phyloP scores from a whole-genome alignment of 225 moss, liverwort and hornwort genomes.

The Polytrichum formosum region DNA sequence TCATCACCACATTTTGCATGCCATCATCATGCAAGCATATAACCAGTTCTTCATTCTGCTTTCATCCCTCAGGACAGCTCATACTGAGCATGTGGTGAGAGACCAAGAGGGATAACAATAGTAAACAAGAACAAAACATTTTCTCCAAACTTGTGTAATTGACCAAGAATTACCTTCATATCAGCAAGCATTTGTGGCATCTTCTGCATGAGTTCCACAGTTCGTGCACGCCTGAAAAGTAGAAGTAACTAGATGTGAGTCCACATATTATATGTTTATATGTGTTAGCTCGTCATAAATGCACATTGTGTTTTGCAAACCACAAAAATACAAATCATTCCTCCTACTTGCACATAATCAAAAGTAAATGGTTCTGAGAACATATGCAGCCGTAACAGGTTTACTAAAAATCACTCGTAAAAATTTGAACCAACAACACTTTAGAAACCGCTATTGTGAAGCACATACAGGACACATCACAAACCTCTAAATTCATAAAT shows the following conservation, averaged over 20 bases:
- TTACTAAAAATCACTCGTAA: too few relatives aligned
- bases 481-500: too few relatives aligned
- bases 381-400: not conserved
- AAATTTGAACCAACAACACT: too few relatives aligned
- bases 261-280: not conserved
- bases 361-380: not conserved
- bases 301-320: not conserved
- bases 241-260: not conserved
- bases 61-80: not conserved
- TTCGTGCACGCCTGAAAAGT: conserved; percentile 70
- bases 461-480: too few relatives aligned
- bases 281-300: too few relatives aligned
- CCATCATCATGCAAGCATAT: too few relatives aligned
- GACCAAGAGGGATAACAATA: too few relatives aligned
- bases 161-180: conserved; percentile 51
- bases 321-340: not conserved
- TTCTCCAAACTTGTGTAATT: not conserved
- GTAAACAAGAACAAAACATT: not conserved
- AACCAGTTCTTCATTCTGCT: too few relatives aligned
- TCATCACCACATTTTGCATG: not conserved
- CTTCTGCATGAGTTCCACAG: conserved; percentile 79
- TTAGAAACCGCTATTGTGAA: too few relatives aligned
- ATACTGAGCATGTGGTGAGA: not conserved
- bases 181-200: conserved; percentile 90
- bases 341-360: not conserved